Evolutionary conservation across 345 rosid species (phyloP), one percentile per base, ranked within the genome.

Genomic region (Angophora floribunda): DNA sequence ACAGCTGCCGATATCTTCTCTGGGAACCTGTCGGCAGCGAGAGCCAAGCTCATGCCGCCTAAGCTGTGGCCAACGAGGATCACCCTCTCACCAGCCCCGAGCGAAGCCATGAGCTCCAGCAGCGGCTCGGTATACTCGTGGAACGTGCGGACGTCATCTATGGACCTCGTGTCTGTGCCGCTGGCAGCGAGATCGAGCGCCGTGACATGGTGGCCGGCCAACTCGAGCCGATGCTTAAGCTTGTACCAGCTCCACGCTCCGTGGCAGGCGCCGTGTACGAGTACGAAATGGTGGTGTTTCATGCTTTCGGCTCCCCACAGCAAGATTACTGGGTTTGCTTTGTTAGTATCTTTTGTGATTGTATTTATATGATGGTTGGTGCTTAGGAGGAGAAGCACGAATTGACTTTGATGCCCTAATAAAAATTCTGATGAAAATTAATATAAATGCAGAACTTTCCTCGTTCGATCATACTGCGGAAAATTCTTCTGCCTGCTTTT

Each of bases 241-340:
- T 94, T 95, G 94, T 91, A 91, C 98, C 97, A 94, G 82, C 91
- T 51, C 98, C 97, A 95, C 2, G 92, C 95, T 4, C 96, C 97
- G 26, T 94, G 95, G 90, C 93, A 89, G 2, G 93, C 85, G 7
- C 98, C 96, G 88, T 96, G 95, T 41, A 95, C 94, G 51, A 94
- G 89, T 51, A 95, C 90, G 86, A 96, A 94, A 89, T 95, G 97
- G 45, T 86, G 80, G 1, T 45, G 86, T 9, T 80, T 65, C 65
- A 41, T 51, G 36, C 57, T 59, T 30, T 47, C 11, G 59, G 32
- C 4, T 52, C 51, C 21, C 55, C 22, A 55, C 57, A 21, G 59
- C 41, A n/a, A 9, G 14, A 28, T 13, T 17, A 41, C 9, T 30
- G 86, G 51, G 44, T 16, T 49, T 24, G 32, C 86, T 24, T 17